These are phyloP conservation scores for Coemansia biformis DNA, from an alignment of 192 early-diverging fungal genomes.

Conservation along the genomic window DNA sequence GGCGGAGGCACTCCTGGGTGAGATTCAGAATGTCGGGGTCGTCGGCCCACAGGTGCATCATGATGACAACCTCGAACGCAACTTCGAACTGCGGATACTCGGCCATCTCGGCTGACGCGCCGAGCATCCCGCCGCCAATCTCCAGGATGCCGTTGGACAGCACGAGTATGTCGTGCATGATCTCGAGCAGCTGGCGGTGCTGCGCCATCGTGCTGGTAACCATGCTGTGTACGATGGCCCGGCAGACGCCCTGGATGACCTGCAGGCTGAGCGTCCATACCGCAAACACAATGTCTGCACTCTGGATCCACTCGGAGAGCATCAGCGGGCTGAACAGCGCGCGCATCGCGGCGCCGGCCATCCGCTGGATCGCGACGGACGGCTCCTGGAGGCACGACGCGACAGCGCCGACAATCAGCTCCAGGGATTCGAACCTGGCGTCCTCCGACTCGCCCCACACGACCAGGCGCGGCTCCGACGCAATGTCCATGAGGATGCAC, in stretches of 20 bases:
- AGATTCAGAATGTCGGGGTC: constrained; percentile 52
- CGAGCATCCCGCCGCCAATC: constrained; percentile 59
- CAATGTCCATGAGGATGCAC: constrained; percentile 69
- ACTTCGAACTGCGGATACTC: constrained; percentile 53
- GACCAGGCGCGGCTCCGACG: constrained; percentile 68
- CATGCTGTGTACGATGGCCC: constrained; percentile 51
- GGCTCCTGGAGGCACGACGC: constrained; percentile 70
- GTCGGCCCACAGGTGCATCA: constrained; percentile 60
- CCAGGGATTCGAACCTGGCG: constrained; percentile 67
- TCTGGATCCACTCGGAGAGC: constrained; percentile 76
- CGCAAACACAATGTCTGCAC: constrained; percentile 61
- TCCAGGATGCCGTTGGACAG: constrained; percentile 76
- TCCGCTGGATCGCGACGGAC: constrained; percentile 62
- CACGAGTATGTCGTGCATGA: constrained; percentile 55
- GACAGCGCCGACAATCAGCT: constrained; percentile 65
- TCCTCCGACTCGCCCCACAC: constrained; percentile 65
- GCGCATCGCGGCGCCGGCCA: constrained; percentile 67
- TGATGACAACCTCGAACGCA: constrained; percentile 60
- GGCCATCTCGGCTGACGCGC: constrained; percentile 46
- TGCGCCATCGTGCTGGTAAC: constrained; percentile 47
- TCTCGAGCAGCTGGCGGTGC: constrained; percentile 47
- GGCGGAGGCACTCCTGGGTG: constrained; percentile 40
- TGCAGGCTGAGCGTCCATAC: constrained; percentile 75
- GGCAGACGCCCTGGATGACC: constrained; percentile 51
- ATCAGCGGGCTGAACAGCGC: constrained; percentile 66